Conservation (phyloP, 1,284 basidiomycete species). For the Vanrija sp. region DNA sequence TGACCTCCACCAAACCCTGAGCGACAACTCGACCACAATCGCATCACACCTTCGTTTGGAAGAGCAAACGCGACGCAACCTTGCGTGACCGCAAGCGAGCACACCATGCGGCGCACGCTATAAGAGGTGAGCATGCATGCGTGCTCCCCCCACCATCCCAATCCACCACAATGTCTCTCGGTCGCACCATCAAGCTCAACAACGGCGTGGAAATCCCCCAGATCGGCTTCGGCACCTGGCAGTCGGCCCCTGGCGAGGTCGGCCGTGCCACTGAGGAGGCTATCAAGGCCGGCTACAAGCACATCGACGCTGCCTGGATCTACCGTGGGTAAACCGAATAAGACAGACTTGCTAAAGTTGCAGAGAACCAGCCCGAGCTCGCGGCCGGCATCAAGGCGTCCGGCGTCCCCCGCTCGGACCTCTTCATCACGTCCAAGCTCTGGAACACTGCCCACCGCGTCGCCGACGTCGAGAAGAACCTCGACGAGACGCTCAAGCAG, state of each 20-base stretch:
- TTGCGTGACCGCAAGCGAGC: no score
- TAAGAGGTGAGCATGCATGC: no score
- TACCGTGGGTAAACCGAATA: conserved; percentile 55
- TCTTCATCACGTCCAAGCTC: conserved; percentile 72
- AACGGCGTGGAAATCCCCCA: conserved; percentile 54
- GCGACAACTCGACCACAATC: no score
- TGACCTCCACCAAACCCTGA: no score
- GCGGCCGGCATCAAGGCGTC: conserved; percentile 62
- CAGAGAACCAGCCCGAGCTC: conserved; percentile 67
- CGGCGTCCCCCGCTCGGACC: conserved; percentile 70
- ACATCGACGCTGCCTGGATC: conserved; percentile 72
- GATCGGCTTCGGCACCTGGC: conserved; percentile 79
- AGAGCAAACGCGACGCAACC: no score
- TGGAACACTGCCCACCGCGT: conserved; percentile 21
- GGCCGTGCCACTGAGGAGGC: conserved; percentile 30
- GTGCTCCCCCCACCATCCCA: no score
- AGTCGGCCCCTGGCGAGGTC: conserved; percentile 73
- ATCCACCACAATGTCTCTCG: conserved; percentile 19
- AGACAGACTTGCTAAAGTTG: conserved; percentile 11
- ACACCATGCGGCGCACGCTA: no score
- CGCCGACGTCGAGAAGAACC: conserved; percentile 16
- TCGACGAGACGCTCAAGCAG: conserved; percentile 52
- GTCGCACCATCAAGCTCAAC: conserved; percentile 26
- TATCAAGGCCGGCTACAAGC: conserved; percentile 62
- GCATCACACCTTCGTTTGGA: no score